These are phyloP conservation scores for Pseudohyphozyma bogoriensis DNA, from an alignment of 768 basidiomycete genomes.

Conservation along the genomic window DNA sequence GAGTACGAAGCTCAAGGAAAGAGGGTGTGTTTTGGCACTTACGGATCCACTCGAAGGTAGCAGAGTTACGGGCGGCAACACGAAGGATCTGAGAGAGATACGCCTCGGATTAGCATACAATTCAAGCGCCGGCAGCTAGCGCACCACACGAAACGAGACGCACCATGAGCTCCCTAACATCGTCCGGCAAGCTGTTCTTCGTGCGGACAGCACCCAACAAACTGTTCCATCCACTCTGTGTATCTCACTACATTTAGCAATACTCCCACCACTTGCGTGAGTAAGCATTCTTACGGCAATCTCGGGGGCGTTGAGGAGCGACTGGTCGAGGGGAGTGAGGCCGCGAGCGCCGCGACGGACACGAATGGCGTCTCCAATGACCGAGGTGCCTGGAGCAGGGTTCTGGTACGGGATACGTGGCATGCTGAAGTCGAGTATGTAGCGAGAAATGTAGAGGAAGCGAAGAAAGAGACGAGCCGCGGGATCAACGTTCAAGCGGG, in stretches of 20 bases:
- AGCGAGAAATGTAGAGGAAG: neutral
- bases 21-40: too few relatives aligned
- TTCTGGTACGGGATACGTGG: constrained; percentile 34
- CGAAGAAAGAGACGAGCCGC: neutral
- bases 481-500: neutral
- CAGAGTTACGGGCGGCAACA: constrained; percentile 36
- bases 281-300: constrained; percentile 27
- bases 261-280: neutral
- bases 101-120: too few relatives aligned
- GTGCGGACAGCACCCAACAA: constrained; percentile 35
- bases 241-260: too few relatives aligned
- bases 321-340: constrained; percentile 36
- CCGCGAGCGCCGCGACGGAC: constrained; percentile 34
- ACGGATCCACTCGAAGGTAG: constrained; percentile 38
- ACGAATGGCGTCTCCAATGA: constrained; percentile 35
- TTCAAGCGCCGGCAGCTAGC: neutral
- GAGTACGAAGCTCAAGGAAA: neutral
- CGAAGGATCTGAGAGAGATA: constrained; percentile 32
- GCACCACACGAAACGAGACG: neutral
- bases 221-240: constrained; percentile 36
- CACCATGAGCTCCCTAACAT: constrained; percentile 37
- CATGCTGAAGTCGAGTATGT: constrained; percentile 6
- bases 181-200: constrained; percentile 34
- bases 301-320: constrained; percentile 36
- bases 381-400: constrained; percentile 27